phyloP scores from a whole-genome alignment of 1,284 basidiomycete genomes.

The Flammula alnicola region DNA sequence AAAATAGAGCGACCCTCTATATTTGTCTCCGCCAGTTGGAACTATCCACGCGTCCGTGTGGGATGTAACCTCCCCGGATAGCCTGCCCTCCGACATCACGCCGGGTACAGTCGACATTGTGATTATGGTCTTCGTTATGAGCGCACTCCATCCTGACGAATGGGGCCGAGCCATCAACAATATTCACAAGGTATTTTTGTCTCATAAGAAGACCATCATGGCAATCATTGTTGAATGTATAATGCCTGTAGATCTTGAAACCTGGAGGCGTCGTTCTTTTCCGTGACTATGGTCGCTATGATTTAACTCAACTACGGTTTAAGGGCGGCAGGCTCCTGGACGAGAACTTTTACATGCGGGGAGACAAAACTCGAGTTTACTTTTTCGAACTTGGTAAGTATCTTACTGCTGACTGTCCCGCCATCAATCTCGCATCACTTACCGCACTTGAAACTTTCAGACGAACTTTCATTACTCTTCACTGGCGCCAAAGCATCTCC shows the following conservation, averaged over 20 bases:
- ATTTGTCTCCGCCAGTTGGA: constrained; percentile 68
- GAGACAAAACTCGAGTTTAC: constrained; percentile 96
- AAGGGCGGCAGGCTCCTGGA: constrained; percentile 87
- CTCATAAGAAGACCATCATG: neutral
- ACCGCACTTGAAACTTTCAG: constrained; percentile 43
- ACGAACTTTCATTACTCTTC: constrained; percentile 83
- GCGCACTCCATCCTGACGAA: constrained; percentile 92
- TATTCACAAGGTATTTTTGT: constrained; percentile 63
- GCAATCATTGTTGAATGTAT: no score
- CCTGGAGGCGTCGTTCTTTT: constrained; percentile 86
- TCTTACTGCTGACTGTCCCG: neutral
- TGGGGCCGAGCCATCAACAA: constrained; percentile 90
- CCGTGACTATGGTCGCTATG: constrained; percentile 95
- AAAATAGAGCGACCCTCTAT: constrained; percentile 66
- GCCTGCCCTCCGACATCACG: constrained; percentile 68
- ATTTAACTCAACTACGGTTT: constrained; percentile 93
- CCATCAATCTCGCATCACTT: neutral
- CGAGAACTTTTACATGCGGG: constrained; percentile 93
- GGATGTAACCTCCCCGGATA: constrained; percentile 78
- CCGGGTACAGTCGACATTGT: constrained; percentile 83
- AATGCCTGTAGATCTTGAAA: constrained; percentile 89
- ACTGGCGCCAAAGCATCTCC: constrained; percentile 58
- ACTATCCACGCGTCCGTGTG: constrained; percentile 85
- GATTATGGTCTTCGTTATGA: constrained; percentile 94
- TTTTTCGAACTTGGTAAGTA: constrained; percentile 87